phyloP scores from a whole-genome alignment of 2,329 filamentous ascomycete species.

The Keithomyces neogunnii region DNA sequence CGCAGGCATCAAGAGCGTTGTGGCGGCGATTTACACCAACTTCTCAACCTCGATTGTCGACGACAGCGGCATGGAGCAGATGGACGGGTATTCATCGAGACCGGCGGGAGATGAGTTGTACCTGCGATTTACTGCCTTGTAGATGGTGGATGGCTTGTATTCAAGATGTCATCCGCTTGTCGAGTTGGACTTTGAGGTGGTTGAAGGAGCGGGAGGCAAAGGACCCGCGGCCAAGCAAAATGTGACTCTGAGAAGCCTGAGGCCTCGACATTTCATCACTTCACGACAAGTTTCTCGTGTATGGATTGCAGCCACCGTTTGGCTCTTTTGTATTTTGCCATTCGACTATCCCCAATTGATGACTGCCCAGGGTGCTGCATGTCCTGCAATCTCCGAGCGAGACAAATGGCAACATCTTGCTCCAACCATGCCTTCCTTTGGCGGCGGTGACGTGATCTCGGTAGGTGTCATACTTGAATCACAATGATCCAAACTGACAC shows the following conservation, averaged over 20 bases:
- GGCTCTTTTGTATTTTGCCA: no score
- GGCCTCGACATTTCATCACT: no score
- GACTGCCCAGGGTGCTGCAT: not conserved
- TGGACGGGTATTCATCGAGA: constrained; percentile 3
- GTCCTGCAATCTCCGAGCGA: not conserved
- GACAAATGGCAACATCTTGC: no score
- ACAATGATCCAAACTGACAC: not conserved
- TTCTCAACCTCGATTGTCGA: not conserved
- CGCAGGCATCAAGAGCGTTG: not conserved
- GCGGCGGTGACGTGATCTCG: not conserved
- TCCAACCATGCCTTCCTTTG: not conserved
- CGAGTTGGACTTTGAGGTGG: no score
- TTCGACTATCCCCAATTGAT: no score
- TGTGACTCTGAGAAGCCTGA: no score
- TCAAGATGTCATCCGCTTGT: no score
- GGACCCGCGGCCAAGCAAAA: no score
- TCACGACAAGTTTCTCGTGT: no score
- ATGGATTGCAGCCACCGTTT: no score
- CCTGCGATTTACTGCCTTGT: not conserved
- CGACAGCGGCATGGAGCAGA: constrained; percentile 2
- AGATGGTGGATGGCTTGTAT: no score
- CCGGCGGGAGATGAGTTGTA: not conserved
- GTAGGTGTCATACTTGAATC: not conserved
- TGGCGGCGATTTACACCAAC: not conserved
- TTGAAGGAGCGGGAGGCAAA: no score